Evolutionary conservation across 176 grass and related monocot genomes (phyloP).

Genomic region (Eragrostis nindensis): DNA sequence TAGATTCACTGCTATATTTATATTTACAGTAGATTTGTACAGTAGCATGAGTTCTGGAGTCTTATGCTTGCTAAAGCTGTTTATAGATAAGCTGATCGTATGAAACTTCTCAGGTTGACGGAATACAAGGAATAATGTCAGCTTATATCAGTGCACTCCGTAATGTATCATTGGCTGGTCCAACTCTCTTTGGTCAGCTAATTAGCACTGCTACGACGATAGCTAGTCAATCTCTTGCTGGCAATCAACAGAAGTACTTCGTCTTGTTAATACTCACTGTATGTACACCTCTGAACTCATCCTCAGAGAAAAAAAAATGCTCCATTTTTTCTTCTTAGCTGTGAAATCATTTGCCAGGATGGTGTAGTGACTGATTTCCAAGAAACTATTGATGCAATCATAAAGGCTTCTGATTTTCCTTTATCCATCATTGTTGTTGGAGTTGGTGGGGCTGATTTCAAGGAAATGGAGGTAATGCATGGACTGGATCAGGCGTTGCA

Average conservation of each 20-base stretch:
- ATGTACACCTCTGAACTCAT: constrained; percentile 33
- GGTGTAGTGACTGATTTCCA: constrained; percentile 98
- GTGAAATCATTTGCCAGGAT: constrained; percentile 71
- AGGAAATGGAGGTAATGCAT: constrained; percentile 86
- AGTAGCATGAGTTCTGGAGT: constrained; percentile 1
- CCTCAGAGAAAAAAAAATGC: constrained; percentile 19
- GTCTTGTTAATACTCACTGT: constrained; percentile 89
- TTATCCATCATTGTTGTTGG: constrained; percentile 86
- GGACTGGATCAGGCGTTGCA: background rate
- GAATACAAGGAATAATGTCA: constrained; percentile 99
- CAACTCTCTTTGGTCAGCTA: constrained; percentile 91
- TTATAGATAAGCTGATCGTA: constrained; percentile 9
- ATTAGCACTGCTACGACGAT: constrained; percentile 79
- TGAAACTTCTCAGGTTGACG: constrained; percentile 74
- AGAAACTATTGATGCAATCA: constrained; percentile 91
- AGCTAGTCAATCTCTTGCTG: constrained; percentile 81
- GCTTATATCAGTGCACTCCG: constrained; percentile 90
- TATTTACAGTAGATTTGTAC: background rate
- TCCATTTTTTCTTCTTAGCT: constrained; percentile 36
- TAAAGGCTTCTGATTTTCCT: constrained; percentile 92
- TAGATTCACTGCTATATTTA: constrained; percentile 23
- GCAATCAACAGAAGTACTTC: constrained; percentile 79
- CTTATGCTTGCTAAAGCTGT: constrained; percentile 24
- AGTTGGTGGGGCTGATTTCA: constrained; percentile 93
- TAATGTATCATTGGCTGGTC: constrained; percentile 97